Base-by-base conservation (phyloP, 1,284 basidiomycete species). In the Cryptococcus amylolentus region DNA sequence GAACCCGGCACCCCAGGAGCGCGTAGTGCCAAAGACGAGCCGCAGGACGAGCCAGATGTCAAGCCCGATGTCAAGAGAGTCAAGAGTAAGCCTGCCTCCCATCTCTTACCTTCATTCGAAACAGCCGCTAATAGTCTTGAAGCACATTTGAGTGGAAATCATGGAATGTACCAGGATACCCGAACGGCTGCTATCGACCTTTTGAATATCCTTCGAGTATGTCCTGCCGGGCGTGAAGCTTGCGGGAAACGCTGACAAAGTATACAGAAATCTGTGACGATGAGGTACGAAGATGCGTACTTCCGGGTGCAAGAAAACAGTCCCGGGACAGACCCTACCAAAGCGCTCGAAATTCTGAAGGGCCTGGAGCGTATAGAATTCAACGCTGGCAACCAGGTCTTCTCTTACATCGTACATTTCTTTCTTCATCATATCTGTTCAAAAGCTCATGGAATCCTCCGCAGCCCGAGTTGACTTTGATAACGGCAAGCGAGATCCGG, bases 381-480 rank as follows among this genome's bases (percentile, higher is more conserved):
- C 50, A 75, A 72, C 52, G 60, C 68, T 42, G 54, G 62, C n/a
- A 75, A 76, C 57, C 56, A 69, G 51, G 72, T 75, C 12, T 73
- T 72, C 50, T 64, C 67, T 20, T 77, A 73, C 57, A 65, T 72
- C 56, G 75, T 75, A 51, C 51, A 69, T 69, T 20, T n/a, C 2
- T 5, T 28, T 26, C 16, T 28, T 18, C 14, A 5, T 23, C 35
- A 5, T 8, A 14, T 48, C 12, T 31, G 28, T 35, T 14, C 4
- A 37, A 38, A 23, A 23, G 12, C n/a, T 55, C 3, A 20, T 9
- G 42, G 16, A 26, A 26, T n/a, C 10, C 16, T 14, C 3, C 16
- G n/a, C 49, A 77, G 72, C 74, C 73, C 44, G 71, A 74, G 18
- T 60, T 72, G 8, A 70, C 66, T 5, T 58, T 75, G 43, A 64